These are phyloP conservation scores for Ceriops decandra DNA, from an alignment of 345 rosid genomes.

Conservation along the genomic window DNA sequence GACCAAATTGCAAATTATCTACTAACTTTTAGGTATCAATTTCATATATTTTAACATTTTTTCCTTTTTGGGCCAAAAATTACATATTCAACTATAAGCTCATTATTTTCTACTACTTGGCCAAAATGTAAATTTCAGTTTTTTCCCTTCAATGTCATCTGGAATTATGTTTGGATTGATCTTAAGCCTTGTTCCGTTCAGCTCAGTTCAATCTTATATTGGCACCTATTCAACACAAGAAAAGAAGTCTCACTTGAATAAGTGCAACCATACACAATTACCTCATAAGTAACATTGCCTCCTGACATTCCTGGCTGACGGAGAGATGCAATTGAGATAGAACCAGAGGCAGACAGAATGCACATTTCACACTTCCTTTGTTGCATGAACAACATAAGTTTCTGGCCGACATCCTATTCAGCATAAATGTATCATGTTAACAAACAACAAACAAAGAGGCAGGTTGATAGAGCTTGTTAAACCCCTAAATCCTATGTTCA, in stretches of 20 bases:
- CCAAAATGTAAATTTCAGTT: too few relatives aligned
- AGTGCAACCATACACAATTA: slow-evolving; percentile 15
- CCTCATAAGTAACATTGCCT: slow-evolving; percentile 77
- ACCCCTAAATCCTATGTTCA: neutral
- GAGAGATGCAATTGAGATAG: slow-evolving; percentile 72
- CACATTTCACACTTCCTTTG: slow-evolving; percentile 79
- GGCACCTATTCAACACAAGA: neutral
- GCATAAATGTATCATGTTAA: slow-evolving; percentile 15
- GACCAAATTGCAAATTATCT: too few relatives aligned
- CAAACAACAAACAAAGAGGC: slow-evolving; percentile 8
- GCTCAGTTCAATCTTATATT: neutral
- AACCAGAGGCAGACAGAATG: slow-evolving; percentile 82
- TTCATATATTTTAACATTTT: too few relatives aligned
- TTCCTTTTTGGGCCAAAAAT: too few relatives aligned
- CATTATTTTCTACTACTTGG: too few relatives aligned
- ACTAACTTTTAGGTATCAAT: too few relatives aligned
- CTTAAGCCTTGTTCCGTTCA: neutral
- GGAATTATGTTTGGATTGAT: too few relatives aligned
- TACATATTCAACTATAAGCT: too few relatives aligned
- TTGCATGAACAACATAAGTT: slow-evolving; percentile 58
- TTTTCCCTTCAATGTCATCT: too few relatives aligned
- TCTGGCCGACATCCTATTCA: slow-evolving; percentile 73
- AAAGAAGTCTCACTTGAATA: neutral
- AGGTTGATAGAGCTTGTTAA: neutral
- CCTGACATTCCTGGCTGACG: slow-evolving; percentile 79